Conservation (phyloP, 805 yeast species). For the Candida cerambycidarum region DNA sequence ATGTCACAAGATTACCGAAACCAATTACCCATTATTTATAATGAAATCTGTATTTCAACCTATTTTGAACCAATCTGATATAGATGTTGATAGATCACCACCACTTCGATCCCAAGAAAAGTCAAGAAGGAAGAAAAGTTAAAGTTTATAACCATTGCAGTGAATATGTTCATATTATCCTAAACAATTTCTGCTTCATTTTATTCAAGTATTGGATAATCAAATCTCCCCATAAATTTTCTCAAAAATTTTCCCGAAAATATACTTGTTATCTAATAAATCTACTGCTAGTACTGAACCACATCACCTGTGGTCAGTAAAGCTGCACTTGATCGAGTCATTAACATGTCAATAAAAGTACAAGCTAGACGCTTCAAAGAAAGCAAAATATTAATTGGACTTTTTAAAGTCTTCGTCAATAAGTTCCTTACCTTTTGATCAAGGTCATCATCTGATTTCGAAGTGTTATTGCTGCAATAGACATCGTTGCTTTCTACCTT, state of each 20-base stretch:
- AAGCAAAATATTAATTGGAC: background rate
- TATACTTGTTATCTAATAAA: too few relatives aligned
- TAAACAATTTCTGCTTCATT: background rate
- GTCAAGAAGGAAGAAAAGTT: background rate
- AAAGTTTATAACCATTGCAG: background rate
- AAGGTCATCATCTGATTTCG: background rate
- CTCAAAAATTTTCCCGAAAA: too few relatives aligned
- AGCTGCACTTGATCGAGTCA: too few relatives aligned
- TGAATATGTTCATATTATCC: background rate
- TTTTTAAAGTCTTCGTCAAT: conserved; percentile 2
- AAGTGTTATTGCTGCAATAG: too few relatives aligned
- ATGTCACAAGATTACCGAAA: too few relatives aligned
- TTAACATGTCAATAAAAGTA: too few relatives aligned
- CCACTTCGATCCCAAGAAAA: conserved; percentile 2
- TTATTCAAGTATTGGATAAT: too few relatives aligned
- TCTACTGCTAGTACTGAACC: too few relatives aligned
- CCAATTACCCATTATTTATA: too few relatives aligned
- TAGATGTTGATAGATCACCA: conserved; percentile 1
- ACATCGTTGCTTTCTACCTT: conserved; percentile 5
- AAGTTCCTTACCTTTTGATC: background rate
- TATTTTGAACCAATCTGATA: background rate
- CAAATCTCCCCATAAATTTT: too few relatives aligned
- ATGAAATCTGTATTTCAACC: conserved; percentile 7
- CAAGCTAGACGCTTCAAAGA: too few relatives aligned
- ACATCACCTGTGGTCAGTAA: too few relatives aligned